Evolutionary conservation across 2,329 filamentous ascomycete species (phyloP), one percentile per base, ranked within the genome.

Genomic region (Dothidotthia symphoricarpi): DNA sequence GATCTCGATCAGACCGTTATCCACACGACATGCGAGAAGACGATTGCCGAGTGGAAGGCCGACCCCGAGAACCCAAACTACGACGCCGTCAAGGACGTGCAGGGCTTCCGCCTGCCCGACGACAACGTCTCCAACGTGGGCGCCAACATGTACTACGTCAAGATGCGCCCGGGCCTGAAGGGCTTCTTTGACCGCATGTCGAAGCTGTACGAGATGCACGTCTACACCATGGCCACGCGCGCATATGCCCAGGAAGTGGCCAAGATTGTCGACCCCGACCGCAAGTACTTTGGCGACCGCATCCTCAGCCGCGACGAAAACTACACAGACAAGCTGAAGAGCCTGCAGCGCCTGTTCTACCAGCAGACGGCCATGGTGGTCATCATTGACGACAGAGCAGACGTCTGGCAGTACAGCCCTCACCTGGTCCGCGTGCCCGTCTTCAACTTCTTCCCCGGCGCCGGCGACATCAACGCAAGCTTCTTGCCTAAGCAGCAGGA

Each of bases 321-420:
- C 63, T 91, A 91, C 37, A 96, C 86, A 64, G 83, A 97, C 66
- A 87, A 85, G 3, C 83, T 86, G 42, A 98, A 98, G 75, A 93
- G 83, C 52, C 73, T 98, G 19, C 86, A 93, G 61, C 81, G 93
- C 6, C 70, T 98, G 11, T 98, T 98, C 65, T 93, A 94, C 4
- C 88, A 95, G 43, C 94, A 94, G 68, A 97, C 91, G 5, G 91
- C 95, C 68, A 98, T 98, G 93, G 94, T 96, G 1, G 90, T 96
- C 41, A 96, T 98, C 56, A 98, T 98, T 50, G 93, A 98, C 63
- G 93, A 98, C 67, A 81, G 93, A 52, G 88, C 88, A 36, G 93
- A 98, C 64, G 91, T 98, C 6, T 98, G 93, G 93, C 81, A 84
- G 52, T 97, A 95, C 76, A 85, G 86, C 53, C 80, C 86, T 4